Percentiles rank a stretch among this genome's conserved stretches.
These are phyloP conservation scores for Vitis rotundifolia DNA, from an alignment of 164 flowering plant species.

Conservation along the genomic window DNA sequence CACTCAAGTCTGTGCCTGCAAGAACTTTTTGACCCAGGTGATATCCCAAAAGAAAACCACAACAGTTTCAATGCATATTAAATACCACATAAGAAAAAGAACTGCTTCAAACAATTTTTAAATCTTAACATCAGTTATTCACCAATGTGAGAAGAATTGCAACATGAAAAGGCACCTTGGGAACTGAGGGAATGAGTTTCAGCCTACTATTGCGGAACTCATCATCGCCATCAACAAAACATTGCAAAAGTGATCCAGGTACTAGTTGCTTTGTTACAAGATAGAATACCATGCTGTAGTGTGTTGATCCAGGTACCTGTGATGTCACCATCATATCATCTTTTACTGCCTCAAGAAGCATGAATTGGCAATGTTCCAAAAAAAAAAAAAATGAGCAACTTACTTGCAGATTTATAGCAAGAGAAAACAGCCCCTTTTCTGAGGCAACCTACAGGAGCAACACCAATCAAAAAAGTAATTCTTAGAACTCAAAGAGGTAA, in stretches of 20 bases:
- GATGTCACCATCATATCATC: conserved; percentile 4
- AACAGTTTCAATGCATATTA: no score
- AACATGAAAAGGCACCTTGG: conserved; percentile 59
- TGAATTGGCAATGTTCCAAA: conserved; percentile 1
- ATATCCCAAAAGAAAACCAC: no score
- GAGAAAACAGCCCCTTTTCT: conserved; percentile 81
- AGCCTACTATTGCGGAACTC: conserved; percentile 95
- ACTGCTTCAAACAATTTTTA: no score
- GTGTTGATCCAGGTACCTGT: conserved; percentile 96
- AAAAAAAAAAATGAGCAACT: conserved; percentile 26
- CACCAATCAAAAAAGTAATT: no score
- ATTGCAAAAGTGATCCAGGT: conserved; percentile 93
- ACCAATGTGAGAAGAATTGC: no score
- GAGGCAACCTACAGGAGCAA: conserved; percentile 68
- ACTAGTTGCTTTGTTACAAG: conserved; percentile 71
- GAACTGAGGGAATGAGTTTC: conserved; percentile 97
- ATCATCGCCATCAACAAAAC: conserved; percentile 98
- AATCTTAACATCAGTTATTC: no score
- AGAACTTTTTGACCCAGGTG: no score
- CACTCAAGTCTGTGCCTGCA: no score
- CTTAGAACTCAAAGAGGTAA: no score
- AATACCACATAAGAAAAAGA: no score
- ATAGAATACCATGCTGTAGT: conserved; percentile 98
- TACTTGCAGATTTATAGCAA: conserved; percentile 90
- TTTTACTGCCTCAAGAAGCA: conserved; percentile 5